A percentile compares a stretch with the other conserved stretches of the same genome.
These are phyloP conservation scores for Lagenidium giganteum DNA, from an alignment of 352 stramenopile genomes.

Conservation along the genomic window DNA sequence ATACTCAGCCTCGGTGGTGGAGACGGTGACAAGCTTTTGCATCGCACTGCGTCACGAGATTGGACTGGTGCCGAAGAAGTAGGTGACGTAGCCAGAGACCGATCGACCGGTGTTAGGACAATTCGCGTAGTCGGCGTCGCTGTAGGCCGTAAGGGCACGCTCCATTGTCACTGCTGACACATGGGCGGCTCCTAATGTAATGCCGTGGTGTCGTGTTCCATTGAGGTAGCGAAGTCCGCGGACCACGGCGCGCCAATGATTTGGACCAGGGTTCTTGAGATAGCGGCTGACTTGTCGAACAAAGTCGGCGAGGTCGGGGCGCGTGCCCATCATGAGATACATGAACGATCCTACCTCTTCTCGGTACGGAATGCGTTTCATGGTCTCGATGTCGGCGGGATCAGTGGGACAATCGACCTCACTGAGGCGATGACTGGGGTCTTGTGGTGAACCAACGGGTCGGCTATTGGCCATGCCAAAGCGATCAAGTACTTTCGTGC, in stretches of 20 bases:
- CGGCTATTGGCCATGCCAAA: neutral
- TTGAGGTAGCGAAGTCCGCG: constrained; percentile 9
- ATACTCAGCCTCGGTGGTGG: no score
- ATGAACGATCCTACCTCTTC: constrained; percentile 16
- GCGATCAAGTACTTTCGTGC: constrained; percentile 3
- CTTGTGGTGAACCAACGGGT: constrained; percentile 1
- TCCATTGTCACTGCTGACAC: neutral
- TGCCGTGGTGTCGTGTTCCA: neutral
- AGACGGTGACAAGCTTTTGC: no score
- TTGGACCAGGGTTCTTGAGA: constrained; percentile 1
- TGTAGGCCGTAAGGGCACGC: neutral
- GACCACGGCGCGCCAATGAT: constrained; percentile 4
- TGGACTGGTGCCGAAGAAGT: neutral
- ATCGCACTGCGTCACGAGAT: constrained; percentile 6
- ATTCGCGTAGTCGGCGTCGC: neutral
- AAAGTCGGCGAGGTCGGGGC: constrained; percentile 7
- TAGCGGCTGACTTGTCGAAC: constrained; percentile 6
- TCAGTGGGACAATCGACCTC: neutral
- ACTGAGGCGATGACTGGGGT: neutral
- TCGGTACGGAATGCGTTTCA: constrained; percentile 6
- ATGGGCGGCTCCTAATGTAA: neutral
- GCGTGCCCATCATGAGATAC: constrained; percentile 16
- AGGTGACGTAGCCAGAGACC: constrained; percentile 4
- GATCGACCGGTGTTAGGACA: neutral
- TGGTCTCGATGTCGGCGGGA: neutral